Evolutionary conservation across 371 early-diverging fungal species (phyloP), one percentile per base, ranked within the genome.

Genomic region (Synchytrium microbalum): DNA sequence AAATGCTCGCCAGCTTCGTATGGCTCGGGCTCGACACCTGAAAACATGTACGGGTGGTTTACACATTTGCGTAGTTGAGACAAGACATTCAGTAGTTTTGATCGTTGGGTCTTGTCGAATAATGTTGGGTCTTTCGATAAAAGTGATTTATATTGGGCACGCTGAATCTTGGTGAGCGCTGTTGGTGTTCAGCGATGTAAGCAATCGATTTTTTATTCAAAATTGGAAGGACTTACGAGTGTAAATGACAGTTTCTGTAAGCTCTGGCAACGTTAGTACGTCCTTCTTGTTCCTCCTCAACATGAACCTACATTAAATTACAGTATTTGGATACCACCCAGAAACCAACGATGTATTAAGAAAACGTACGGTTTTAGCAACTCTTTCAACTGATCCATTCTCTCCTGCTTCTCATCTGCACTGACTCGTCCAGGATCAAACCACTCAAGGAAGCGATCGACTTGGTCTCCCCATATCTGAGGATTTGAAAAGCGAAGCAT

Each of bases 11-110:
- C 73, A 2, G 68, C 64, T 38, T 66, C 63, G 54, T 70, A 73
- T 1, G 73, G 73, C 54, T 73, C 73, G 2, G 73, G 70, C 32
- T 75, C 75, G 32, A 72, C 60, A n/a, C 72, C 75, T 63, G 79
- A 76, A 84, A 99, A 98, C 29, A 99, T 75, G 72, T 99, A 96
- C 0, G 99, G 99, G 74, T 99, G 99, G 69, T 97, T 97, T 77
- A 95, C 93, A 32, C 97, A 92, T 75, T 99, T 99, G 73, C 98
- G 88, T 75, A 98, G 88, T 73, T 98, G 98, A 95, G 99, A 96
- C 19, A 98, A 88, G 53, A 96, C 59, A 38, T 72, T 69, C 65
- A 66, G 63, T 29, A 69, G 53, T 26, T 65, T 64, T 0, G 54
- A 54, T 28, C 33, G 62, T 13, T 33, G 38, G n/a, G 52, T 59